phyloP scores from a whole-genome alignment of 495 filamentous ascomycete genomes.

The Neurospora sp. region DNA sequence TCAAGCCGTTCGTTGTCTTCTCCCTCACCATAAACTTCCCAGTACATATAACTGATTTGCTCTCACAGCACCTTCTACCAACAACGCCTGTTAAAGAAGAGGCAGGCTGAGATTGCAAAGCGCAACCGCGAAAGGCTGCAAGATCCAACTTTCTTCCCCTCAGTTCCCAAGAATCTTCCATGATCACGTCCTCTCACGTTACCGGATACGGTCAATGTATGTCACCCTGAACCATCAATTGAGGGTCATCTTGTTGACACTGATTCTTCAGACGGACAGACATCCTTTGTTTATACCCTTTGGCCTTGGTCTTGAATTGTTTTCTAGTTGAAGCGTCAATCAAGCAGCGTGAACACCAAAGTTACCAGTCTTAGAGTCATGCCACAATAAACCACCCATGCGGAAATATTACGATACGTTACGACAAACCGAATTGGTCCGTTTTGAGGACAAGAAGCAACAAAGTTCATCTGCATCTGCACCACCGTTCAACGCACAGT shows the following conservation, averaged over 20 bases:
- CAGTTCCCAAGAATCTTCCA: constrained; percentile 64
- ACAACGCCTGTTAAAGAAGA: constrained; percentile 67
- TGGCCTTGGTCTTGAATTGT: background rate
- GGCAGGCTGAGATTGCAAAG: constrained; percentile 69
- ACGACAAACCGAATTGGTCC: background rate
- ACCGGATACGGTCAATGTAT: background rate
- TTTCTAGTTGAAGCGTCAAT: background rate
- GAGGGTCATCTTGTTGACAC: background rate
- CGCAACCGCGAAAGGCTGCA: constrained; percentile 72
- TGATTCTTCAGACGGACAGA: background rate
- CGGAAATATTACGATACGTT: background rate
- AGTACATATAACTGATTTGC: background rate
- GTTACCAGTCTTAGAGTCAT: background rate
- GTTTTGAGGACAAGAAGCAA: background rate
- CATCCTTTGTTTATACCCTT: background rate
- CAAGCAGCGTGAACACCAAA: background rate
- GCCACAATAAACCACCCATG: background rate
- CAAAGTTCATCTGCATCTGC: background rate
- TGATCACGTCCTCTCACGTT: constrained; percentile 16
- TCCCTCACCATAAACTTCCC: background rate
- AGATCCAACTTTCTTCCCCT: constrained; percentile 71
- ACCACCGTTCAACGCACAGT: background rate
- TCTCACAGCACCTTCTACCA: constrained; percentile 68
- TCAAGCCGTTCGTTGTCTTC: constrained; percentile 59
- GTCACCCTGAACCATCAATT: background rate